Base-by-base conservation (phyloP, 169 alveolate species). In the Eimeria tenella region DNA sequence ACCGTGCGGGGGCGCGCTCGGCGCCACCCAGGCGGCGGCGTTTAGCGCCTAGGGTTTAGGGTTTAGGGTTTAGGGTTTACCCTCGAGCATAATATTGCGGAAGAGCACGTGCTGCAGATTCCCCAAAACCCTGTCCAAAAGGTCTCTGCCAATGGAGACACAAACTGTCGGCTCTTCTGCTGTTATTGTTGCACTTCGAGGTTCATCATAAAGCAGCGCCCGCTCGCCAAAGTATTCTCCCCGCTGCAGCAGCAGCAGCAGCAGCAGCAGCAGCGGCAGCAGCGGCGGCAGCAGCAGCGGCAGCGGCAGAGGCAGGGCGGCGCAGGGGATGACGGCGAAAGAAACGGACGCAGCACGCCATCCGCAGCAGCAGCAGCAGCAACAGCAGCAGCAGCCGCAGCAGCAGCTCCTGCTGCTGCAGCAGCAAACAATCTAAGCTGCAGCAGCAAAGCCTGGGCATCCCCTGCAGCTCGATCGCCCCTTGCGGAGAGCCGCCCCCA, bases 221-320 rank as follows among this genome's bases (percentile, higher is more conserved):
- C 98, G 90, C 95, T 98, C 99, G 4, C 99, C 99, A 77, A 98
- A 98, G 93, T 97, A 98, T 31, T 98, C 99, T 1, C 99, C 99
- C 91, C 96, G 93, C 86, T 75, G 86, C 63, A 52, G 42, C 60
- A 31, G 63, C 86, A 75, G 56, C 21, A 9, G 74, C 95, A 86
- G 55, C 71, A 52, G 82, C 82, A 77, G 53, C 90, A 93, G 62
- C 42, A 31, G 81, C 17, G 19, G 82, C 82, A 71, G 82, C 82
- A 23, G 23, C 82, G 8, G 56, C 82, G 2, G 82, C 52, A 25
- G 52, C 53, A 71, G 82, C 82, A 71, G 82, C 82, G 8, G 82
- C 68, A 3, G 68, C 42, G 42, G 42, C 42, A 31, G 42, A 0
- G 42, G 42, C 42, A 31, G 42, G 0, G 42, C 42, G 2, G 42